phyloP scores from a whole-genome alignment of 495 filamentous ascomycete species.

The Annulohypoxylon nitens region DNA sequence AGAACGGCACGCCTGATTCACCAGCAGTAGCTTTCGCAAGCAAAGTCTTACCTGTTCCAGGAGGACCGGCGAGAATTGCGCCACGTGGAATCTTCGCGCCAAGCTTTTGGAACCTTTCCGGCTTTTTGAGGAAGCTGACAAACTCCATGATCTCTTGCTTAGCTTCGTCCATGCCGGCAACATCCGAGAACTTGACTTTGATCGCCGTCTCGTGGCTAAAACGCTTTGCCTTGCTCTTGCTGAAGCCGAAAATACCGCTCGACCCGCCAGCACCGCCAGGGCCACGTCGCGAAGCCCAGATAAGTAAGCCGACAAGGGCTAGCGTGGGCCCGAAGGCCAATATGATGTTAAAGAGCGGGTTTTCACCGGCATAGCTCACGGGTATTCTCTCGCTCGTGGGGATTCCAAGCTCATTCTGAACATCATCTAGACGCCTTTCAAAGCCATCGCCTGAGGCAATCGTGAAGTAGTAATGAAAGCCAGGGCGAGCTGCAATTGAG shows the following conservation, averaged over 20 bases:
- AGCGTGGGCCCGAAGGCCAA: slow-evolving; percentile 88
- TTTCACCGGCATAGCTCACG: slow-evolving; percentile 84
- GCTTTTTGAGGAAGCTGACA: slow-evolving; percentile 93
- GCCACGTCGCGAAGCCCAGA: slow-evolving; percentile 76
- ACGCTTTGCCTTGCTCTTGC: slow-evolving; percentile 92
- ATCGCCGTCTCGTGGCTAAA: slow-evolving; percentile 97
- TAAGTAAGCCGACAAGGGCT: slow-evolving; percentile 82
- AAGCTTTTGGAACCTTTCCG: slow-evolving; percentile 88
- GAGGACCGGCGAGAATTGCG: slow-evolving; percentile 94
- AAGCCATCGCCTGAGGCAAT: slow-evolving; percentile 96
- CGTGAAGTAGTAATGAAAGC: slow-evolving; percentile 91
- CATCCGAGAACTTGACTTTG: slow-evolving; percentile 96
- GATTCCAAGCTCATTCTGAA: slow-evolving; percentile 87
- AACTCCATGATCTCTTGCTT: slow-evolving; percentile 99
- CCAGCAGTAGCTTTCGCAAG: slow-evolving; percentile 97
- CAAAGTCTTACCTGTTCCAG: slow-evolving; percentile 97
- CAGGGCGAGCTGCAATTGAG: slow-evolving; percentile 74
- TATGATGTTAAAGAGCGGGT: slow-evolving; percentile 72
- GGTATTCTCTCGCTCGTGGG: slow-evolving; percentile 88
- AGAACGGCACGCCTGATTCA: slow-evolving; percentile 98
- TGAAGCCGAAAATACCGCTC: slow-evolving; percentile 91
- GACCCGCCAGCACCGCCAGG: slow-evolving; percentile 71
- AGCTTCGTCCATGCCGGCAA: slow-evolving; percentile 98
- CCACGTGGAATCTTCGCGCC: slow-evolving; percentile 98
- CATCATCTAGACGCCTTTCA: slow-evolving; percentile 86